Base-by-base conservation (phyloP, 257 asterid species). In the Henckelia pumila region DNA sequence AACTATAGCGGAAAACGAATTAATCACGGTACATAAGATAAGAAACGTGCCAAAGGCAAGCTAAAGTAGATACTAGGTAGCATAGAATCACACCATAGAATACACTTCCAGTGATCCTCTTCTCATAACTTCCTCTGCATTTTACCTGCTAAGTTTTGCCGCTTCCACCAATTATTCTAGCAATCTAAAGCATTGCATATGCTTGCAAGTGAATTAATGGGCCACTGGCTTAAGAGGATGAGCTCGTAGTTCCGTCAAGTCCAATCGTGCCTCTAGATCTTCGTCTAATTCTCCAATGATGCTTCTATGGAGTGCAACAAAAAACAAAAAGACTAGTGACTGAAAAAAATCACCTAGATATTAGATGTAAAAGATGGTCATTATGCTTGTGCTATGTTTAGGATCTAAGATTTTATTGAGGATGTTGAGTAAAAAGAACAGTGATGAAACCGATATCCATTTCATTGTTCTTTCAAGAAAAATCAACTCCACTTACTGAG, bases 191-290 rank as follows among this genome's bases (percentile, higher is more conserved):
- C 56, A 74, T 70, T 57, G 14, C 81, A 71, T n/a, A 56, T 26
- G 25, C 63, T 49, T 71, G 47, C 24, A 16, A 69, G 68, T 65
- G 26, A 53, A 71, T 88, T 81, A 94, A 59, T 94, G 97, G 79
- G 91, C 82, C 23, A 94, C 91, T 3, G 99, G 97, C 83, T 91
- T 94, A 81, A 94, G 69, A 23, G 97, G 99, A 70, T 87, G 99
- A 79, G 96, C 96, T 83, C 95, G 83, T 55, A 94, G 93, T 72
- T 85, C 81, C 8, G 97, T 85, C 56, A 94, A 80, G 72, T 94
- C 98, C 91, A 91, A 79, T 84, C 73, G 82, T 68, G 92, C 96
- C 57, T 94, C 99, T 24, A 91, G 80, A 79, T 94, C 97, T 80
- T 91, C 98, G 66, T 91, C 97, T 72, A 94, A 50, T 78, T 94